A percentile compares a stretch with the other conserved stretches of the same genome.
These are phyloP conservation scores for Hansenula anomala DNA, from an alignment of 1,139 yeast species.

Conservation along the genomic window DNA sequence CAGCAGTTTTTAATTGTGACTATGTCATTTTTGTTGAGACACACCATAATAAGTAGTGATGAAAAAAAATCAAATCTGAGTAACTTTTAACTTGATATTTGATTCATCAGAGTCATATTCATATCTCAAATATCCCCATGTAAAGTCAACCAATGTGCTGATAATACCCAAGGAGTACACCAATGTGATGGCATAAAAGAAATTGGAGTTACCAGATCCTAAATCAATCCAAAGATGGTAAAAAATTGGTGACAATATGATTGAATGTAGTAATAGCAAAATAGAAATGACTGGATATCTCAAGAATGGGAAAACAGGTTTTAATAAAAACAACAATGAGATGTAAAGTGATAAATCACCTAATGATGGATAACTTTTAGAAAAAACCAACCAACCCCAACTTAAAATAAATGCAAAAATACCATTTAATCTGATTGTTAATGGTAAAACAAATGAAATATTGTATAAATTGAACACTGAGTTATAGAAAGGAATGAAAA, in stretches of 20 bases:
- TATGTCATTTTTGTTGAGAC: too few species aligned
- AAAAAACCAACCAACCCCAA: conserved; percentile 62
- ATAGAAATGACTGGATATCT: conserved; percentile 39
- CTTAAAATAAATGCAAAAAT: conserved; percentile 62
- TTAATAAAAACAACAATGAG: conserved; percentile 54
- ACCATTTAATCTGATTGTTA: conserved; percentile 72
- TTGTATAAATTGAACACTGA: conserved; percentile 79
- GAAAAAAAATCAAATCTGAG: conserved; percentile 27
- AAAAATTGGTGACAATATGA: conserved; percentile 77
- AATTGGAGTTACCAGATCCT: conserved; percentile 94
- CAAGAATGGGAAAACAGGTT: conserved; percentile 36
- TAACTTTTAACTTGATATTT: conserved; percentile 23
- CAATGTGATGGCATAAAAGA: conserved; percentile 89
- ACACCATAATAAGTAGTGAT: too few species aligned
- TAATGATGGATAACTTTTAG: conserved; percentile 85
- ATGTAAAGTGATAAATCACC: conserved; percentile 75
- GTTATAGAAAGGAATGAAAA: conserved; percentile 77
- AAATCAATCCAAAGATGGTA: conserved; percentile 92
- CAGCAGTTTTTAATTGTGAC: too few species aligned
- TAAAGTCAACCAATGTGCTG: conserved; percentile 64
- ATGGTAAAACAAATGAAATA: conserved; percentile 65
- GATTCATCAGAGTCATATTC: conserved; percentile 58
- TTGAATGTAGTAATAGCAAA: conserved; percentile 42
- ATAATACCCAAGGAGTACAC: conserved; percentile 74
- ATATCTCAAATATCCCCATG: conserved; percentile 73